These are phyloP conservation scores for Ceratobasidium sp. DNA, from an alignment of 1,284 basidiomycete species.

Conservation along the genomic window DNA sequence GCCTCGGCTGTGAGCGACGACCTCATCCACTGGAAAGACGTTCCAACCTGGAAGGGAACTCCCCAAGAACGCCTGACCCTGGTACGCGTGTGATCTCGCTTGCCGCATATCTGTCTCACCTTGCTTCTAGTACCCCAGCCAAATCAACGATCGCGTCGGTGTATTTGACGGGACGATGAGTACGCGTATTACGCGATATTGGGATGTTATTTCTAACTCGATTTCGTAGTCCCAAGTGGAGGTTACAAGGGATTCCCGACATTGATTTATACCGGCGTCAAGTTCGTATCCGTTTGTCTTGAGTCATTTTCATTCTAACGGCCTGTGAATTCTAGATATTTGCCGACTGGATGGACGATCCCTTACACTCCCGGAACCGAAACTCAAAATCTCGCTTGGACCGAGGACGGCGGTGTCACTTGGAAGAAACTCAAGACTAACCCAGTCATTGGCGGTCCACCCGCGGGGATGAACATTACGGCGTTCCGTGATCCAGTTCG, in stretches of 20 bases:
- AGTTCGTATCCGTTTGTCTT: background rate
- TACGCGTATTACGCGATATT: background rate
- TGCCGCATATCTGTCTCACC: background rate
- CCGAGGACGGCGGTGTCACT: conserved; percentile 34
- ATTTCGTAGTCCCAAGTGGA: conserved; percentile 6
- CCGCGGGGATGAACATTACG: conserved; percentile 27
- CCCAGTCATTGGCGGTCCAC: conserved; percentile 31
- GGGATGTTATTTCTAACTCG: background rate
- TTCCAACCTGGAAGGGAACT: conserved; percentile 25
- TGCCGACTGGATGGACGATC: conserved; percentile 20
- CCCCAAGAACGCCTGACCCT: conserved; percentile 23
- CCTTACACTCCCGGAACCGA: conserved; percentile 31
- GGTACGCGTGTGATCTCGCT: background rate
- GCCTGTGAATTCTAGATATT: background rate
- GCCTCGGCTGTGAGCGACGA: conserved; percentile 36
- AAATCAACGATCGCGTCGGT: conserved; percentile 17
- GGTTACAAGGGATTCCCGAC: conserved; percentile 37
- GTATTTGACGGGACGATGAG: conserved; percentile 35
- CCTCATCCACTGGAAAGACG: conserved; percentile 35
- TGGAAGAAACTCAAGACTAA: conserved; percentile 36
- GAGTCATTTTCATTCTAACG: background rate
- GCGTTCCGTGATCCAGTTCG: conserved; percentile 31
- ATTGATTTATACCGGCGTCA: conserved; percentile 33
- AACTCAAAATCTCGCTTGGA: conserved; percentile 37
- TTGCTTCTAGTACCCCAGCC: conserved; percentile 19